Base-by-base conservation (phyloP, 1,284 basidiomycete species). In the Melampsora larici-populina region DNA sequence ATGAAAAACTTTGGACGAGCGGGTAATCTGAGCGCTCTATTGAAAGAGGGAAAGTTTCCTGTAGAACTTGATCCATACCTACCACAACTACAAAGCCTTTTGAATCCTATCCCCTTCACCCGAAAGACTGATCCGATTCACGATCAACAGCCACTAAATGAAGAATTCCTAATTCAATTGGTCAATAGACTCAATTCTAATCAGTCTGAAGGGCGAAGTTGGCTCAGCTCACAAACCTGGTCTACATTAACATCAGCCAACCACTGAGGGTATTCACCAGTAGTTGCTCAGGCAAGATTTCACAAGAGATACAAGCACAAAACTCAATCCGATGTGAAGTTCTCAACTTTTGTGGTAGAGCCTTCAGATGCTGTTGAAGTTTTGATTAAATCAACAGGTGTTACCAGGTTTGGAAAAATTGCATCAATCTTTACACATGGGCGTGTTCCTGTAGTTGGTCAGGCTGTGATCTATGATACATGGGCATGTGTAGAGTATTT, bases 91-190 rank as follows among this genome's bases (percentile, higher is more conserved):
- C 21, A 51, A 31, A 49, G 48, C 48, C 48, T 49, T 49, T 21
- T 49, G 21, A 21, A 49, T 49, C 48, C 48, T 21, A 49, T 21
- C 48, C 48, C 48, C 11, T 49, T 49, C 48, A 49, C 48, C 21
- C 48, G 83, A 84, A 89, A 1, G 88, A 90, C 36, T 87, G 97
- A 69, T 83, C 85, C 51, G 85, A 86, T 36, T 93, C 94, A 85
- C 86, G 92, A 0, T 83, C 86, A 9, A 11, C 11, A 49, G 81
- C 82, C 33, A 80, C 81, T 9, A 83, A 83, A 15, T 49, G 48
- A 21, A 49, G 48, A 49, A 49, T 49, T 49, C 11, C 11, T 21
- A 11, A 11, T 11, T 49, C 48, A 49, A 49, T 49, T 49, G 11
- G 21, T 49, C 21, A 21, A 49, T 21, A 11, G 48, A 49, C 48